Percentiles rank a stretch among this genome's conserved stretches.
Conservation (phyloP, 2,329 filamentous ascomycete genomes). For the Epichloe uncinata region DNA sequence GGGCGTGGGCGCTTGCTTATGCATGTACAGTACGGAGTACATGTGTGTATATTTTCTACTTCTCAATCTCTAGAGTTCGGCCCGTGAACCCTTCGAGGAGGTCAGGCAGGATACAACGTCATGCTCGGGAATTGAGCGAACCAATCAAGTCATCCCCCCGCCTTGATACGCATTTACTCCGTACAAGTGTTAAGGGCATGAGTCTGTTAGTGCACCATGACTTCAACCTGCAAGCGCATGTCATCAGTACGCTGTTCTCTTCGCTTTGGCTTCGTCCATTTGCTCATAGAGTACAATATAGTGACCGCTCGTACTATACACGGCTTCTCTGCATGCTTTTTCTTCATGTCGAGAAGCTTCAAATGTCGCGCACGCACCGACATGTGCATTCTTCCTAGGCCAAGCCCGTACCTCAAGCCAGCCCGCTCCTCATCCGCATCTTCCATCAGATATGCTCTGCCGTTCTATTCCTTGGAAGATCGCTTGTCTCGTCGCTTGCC, state of each 20-base stretch:
- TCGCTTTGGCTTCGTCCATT: background rate
- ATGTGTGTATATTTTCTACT: too few species aligned
- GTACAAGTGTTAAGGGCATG: background rate
- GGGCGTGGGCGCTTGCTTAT: too few species aligned
- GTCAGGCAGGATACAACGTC: background rate
- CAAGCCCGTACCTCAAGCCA: too few species aligned
- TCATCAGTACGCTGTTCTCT: background rate
- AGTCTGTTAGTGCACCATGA: too few species aligned
- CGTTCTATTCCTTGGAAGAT: slow-evolving; percentile 16
- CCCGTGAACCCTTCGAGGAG: too few species aligned
- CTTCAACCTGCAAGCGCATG: too few species aligned
- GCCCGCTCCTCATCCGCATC: too few species aligned
- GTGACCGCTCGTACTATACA: slow-evolving; percentile 3
- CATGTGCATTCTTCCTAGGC: background rate
- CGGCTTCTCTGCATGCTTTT: background rate
- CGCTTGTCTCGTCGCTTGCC: slow-evolving; percentile 70
- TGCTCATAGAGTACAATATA: slow-evolving; percentile 3
- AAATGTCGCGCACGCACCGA: background rate
- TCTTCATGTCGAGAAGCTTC: too few species aligned
- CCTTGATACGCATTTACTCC: background rate
- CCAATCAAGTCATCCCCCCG: background rate
- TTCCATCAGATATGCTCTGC: background rate
- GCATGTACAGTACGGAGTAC: too few species aligned
- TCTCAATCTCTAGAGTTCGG: too few species aligned
- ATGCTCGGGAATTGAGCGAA: background rate